Evolutionary conservation across 345 rosid genomes (phyloP), one percentile per base, ranked within the genome.

Genomic region (Gynandropsis gynandra): DNA sequence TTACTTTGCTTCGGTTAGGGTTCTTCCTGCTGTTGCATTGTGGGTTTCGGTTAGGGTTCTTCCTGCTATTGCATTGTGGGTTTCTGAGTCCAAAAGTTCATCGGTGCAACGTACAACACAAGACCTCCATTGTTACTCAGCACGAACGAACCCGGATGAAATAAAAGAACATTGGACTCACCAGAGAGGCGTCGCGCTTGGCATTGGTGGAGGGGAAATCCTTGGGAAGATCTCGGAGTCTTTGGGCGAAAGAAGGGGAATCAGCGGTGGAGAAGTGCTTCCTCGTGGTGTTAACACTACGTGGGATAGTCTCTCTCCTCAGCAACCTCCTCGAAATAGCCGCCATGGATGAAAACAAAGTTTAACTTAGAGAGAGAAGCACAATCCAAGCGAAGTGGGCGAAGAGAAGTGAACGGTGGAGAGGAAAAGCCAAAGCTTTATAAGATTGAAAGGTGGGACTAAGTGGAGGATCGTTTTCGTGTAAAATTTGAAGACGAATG

Each of bases 211-310:
- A 70, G 1, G 87, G 92, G 42, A 77, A 68, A 27, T 74, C 76
- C 65, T 75, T 81, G 50, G 94, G 92, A 18, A 86, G 81, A 70
- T 81, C 82, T 56, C 89, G 71, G 59, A 83, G 53, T 54, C 87
- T 74, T 41, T 83, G 83, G 35, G 78, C 73, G 35, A 82, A 80
- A 55, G 87, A 68, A 21, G 83, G 12, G 54, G 80, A 58, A 16
- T 29, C 73, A 47, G 1, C 49, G 5, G 93, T 50, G 33, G 87
- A 73, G 68, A 79, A 62, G 16, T 74, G 47, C 19, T 71, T 74
- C 54, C 68, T 72, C 36, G 49, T 12, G 51, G 42, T 27, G 27
- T 35, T 27, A 18, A 48, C 62, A 40, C 56, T 60, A 44, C 64
- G 47, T 10, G 65, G 9, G 50, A 63, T 42, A 4, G 69, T 47